A percentile compares a stretch with the other conserved stretches of the same genome.
Evolutionary conservation across 306 rosid genomes (phyloP).

Genomic region (Prunus armeniaca): DNA sequence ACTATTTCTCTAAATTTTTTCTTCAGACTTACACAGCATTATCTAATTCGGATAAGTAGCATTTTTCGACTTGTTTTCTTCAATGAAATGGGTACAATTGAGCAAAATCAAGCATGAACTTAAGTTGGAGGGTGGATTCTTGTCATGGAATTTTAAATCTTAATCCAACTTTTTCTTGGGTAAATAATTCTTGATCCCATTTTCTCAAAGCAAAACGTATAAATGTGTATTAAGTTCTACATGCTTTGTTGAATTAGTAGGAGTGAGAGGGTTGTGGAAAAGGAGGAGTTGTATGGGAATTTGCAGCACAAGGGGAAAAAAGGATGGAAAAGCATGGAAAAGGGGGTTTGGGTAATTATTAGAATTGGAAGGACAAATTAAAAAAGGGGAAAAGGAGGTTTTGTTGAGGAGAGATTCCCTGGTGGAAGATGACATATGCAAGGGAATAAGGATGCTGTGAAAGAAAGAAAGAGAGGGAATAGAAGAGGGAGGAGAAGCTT

Average conservation of each 20-base stretch:
- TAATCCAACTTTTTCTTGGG: neutral
- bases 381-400: conserved; percentile 47
- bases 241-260: too few species aligned
- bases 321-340: conserved; percentile 41
- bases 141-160: neutral
- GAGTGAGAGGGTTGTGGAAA: too few species aligned
- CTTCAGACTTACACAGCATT: neutral
- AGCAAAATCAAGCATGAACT: too few species aligned
- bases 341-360: conserved; percentile 51
- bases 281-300: conserved; percentile 19
- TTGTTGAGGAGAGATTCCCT: conserved; percentile 52
- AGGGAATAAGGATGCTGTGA: conserved; percentile 19
- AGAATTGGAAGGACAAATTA: conserved; percentile 47
- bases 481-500: conserved; percentile 65
- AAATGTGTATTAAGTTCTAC: neutral
- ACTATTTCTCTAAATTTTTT: too few species aligned
- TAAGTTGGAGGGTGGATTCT: too few species aligned
- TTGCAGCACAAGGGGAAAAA: conserved; percentile 41
- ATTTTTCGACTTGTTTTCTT: neutral
- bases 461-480: conserved; percentile 32
- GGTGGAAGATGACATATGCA: conserved; percentile 85
- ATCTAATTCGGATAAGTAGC: neutral
- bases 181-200: too few species aligned
- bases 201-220: neutral
- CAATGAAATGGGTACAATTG: too few species aligned